Evolutionary conservation across 805 yeast species (phyloP), one percentile per base, ranked within the genome.

Genomic region (Kockiozyma suomiensis): DNA sequence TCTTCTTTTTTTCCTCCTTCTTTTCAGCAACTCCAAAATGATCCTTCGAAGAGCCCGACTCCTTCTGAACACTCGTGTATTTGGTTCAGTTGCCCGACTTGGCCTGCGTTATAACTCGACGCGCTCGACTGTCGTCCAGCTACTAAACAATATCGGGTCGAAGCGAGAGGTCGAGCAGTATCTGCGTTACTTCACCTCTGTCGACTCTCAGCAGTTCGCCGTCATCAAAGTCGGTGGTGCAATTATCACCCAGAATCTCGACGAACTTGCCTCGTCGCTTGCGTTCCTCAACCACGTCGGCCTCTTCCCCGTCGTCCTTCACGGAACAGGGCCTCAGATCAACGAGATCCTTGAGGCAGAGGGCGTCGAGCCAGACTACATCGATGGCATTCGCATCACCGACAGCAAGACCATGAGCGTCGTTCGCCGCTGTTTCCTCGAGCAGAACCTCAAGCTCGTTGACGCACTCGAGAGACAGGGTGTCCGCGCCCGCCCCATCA

Each of bases 201-300:
- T 94, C 38, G 86, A 91, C 4, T 92, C 91, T 68, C 98, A 94
- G 73, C 97, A 94, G 71, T 94, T 94, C 70, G 99, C 99, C 2
- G 97, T 94, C 46, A 94, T 94, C 76, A 94, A 94, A 74, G 99
- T 94, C 46, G 99, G 99, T 42, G 99, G 99, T 66, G 99, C 99
- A 40, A 93, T 94, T 70, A 94, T 94, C 74, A 93, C 98, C 49
- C 96, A 94, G 68, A 94, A 93, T 70, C 78, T 94, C 65, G 88
- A 91, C 8, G 97, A 93, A 76, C 79, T 94, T 68, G 99, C 99
- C 0, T 89, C 97, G 0, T 92, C 97, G 71, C 80, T 94, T 65
- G 97, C 98, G 3, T 94, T 94, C 75, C 79, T 94, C 66, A 94
- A 94, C 79, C 99, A 94, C 72, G 97, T 94, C 53, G 99, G 99